Evolutionary conservation across 768 basidiomycete species (phyloP).

Genomic region (Amylocystis lapponica): DNA sequence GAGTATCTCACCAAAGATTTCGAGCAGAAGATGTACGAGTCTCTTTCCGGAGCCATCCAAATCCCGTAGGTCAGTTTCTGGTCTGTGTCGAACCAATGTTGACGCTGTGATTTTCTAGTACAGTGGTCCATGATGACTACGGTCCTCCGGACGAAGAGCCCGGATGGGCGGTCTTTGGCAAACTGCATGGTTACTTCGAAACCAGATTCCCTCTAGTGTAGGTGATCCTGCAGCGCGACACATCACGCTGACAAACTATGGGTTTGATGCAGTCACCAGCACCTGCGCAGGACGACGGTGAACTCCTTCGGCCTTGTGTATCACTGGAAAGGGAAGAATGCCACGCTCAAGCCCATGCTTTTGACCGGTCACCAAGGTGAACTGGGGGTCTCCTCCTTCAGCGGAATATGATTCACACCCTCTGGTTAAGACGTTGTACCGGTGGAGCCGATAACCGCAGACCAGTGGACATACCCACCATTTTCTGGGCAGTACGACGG

Average conservation of each 20-base stretch:
- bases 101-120: too few relatives aligned
- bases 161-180: constrained; percentile 30
- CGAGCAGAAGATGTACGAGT: too few relatives aligned
- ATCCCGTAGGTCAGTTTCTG: too few relatives aligned
- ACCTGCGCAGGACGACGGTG: constrained; percentile 57
- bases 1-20: too few relatives aligned
- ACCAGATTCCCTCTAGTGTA: constrained; percentile 35
- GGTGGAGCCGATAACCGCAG: constrained; percentile 43
- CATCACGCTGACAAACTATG: not conserved
- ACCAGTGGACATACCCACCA: constrained; percentile 51
- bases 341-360: constrained; percentile 61
- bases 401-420: not conserved
- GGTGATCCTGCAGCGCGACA: not conserved
- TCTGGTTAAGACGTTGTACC: constrained; percentile 50
- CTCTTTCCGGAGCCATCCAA: too few relatives aligned
- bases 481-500: constrained; percentile 56
- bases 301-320: constrained; percentile 75
- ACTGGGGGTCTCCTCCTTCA: constrained; percentile 3
- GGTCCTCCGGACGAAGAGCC: constrained; percentile 21
- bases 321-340: constrained; percentile 63
- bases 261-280: constrained; percentile 40
- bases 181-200: constrained; percentile 31
- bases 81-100: too few relatives aligned
- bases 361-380: constrained; percentile 64
- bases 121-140: constrained; percentile 25